Evolutionary conservation across 306 rosid species (phyloP), one percentile per base, ranked within the genome.

Genomic region (Cajanus cajan): DNA sequence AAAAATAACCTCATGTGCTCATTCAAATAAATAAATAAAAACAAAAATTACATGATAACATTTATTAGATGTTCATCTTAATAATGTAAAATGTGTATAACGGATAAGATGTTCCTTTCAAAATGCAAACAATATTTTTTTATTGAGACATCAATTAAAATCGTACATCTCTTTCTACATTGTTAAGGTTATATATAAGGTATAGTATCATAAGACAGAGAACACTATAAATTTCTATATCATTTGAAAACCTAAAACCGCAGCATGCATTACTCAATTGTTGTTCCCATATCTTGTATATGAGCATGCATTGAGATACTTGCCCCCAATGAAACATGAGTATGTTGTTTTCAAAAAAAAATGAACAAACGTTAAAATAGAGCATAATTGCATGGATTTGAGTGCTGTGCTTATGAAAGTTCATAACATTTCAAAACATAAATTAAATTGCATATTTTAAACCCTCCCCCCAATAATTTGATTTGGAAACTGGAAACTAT

Each of bases 1-100:
- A 39, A 66, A 85, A 57, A 83, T 86, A 83, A 86, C 81, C 85
- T 88, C 78, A 79, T 37, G 75, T 33, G 79, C 79, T 75, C 65
- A 74, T 76, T 79, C 74, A 55, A 80, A 65, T 10, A 4, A 15
- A 57, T 11, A 58, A 22, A 65, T 40, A 22, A 22, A 40, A 9
- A 43, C 8, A 16, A 80, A 52, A 45, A 6, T 13, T 16, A 34
- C 19, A 59, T 24, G 12, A 6, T 70, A 70, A 40, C 2, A 75
- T 55, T 80, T n/a, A 51, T 68, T 58, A 18, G 21, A 47, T 41
- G 24, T 37, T 43, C 22, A 48, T 51, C 24, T n/a, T 44, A 45
- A 57, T 45, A 57, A 45, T 57, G 12, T 11, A 16, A 47, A 47
- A 34, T 54, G 22, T 18, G 11, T 45, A 24, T 28, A 64, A 76